Evolutionary conservation across 2,329 filamentous ascomycete genomes (phyloP).

Genomic region (Apiospora arundinis): DNA sequence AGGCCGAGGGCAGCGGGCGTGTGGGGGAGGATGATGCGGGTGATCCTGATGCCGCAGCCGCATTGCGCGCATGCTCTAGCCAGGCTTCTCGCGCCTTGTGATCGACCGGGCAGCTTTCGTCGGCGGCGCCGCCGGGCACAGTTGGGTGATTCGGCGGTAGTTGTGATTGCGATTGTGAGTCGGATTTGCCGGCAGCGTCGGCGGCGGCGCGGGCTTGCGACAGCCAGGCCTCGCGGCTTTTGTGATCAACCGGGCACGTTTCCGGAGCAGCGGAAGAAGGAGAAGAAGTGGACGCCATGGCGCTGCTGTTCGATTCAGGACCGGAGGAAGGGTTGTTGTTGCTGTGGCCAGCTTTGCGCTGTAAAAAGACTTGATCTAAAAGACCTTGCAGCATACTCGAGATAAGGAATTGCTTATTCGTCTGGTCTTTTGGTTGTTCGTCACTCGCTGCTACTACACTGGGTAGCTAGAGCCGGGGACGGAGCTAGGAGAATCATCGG

Average conservation of each 20-base stretch:
- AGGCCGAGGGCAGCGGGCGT: slow-evolving; percentile 23
- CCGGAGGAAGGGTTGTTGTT: not conserved
- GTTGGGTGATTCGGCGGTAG: slow-evolving; percentile 32
- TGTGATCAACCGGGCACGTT: slow-evolving; percentile 88
- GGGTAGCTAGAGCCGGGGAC: slow-evolving; percentile 10
- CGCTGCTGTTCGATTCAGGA: not conserved
- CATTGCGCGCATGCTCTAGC: slow-evolving; percentile 57
- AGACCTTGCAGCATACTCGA: slow-evolving; percentile 27
- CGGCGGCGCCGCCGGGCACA: slow-evolving; percentile 30
- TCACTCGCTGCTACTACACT: not conserved
- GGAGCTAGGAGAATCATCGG: slow-evolving; percentile 18
- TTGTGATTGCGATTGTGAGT: slow-evolving; percentile 37
- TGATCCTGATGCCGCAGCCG: slow-evolving; percentile 42
- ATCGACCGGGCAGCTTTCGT: slow-evolving; percentile 68
- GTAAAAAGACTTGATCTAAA: slow-evolving; percentile 28
- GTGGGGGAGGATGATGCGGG: slow-evolving; percentile 45
- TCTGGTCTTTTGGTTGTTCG: not conserved
- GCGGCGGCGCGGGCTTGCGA: slow-evolving; percentile 65
- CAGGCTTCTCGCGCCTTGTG: slow-evolving; percentile 71
- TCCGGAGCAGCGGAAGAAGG: slow-evolving; percentile 25
- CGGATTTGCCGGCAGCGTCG: slow-evolving; percentile 35
- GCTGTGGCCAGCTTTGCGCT: slow-evolving; percentile 16
- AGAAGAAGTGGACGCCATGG: not conserved
- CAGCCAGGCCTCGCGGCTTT: slow-evolving; percentile 87
- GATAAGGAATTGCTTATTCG: not conserved